These are phyloP conservation scores for Mikania micrantha DNA, from an alignment of 129 eudicot genomes.

Conservation along the genomic window DNA sequence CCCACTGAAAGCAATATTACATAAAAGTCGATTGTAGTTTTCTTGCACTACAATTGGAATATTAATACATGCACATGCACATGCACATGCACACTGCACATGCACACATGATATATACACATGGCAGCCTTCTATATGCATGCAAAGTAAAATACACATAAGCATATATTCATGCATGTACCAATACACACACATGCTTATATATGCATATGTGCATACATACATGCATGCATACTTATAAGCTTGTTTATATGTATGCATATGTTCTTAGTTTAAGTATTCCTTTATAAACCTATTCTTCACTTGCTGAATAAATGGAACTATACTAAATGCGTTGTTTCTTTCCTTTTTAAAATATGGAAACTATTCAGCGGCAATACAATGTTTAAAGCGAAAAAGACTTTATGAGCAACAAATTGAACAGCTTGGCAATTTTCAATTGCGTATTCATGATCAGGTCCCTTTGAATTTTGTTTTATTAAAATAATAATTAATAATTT, in stretches of 20 bases:
- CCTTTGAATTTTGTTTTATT: background rate
- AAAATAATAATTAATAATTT: background rate
- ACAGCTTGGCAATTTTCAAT: conserved; percentile 54
- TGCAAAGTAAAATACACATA: background rate
- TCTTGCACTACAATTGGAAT: background rate
- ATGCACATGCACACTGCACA: background rate
- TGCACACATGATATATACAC: background rate
- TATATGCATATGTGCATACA: background rate
- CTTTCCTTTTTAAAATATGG: too few relatives aligned
- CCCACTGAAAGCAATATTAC: background rate
- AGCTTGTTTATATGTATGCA: background rate
- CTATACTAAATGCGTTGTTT: background rate
- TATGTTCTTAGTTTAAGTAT: background rate
- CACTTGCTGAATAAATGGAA: background rate
- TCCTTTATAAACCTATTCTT: background rate
- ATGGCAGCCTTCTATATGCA: background rate
- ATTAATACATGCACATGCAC: background rate
- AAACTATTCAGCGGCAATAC: conserved; percentile 44
- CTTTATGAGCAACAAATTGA: conserved; percentile 47
- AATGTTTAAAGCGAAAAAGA: conserved; percentile 49
- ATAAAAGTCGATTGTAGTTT: background rate
- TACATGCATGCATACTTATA: background rate
- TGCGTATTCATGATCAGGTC: conserved; percentile 61
- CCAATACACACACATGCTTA: background rate
- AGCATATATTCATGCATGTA: too few relatives aligned